Evolutionary conservation across 768 basidiomycete species (phyloP), one percentile per base, ranked within the genome.

Genomic region (Lactarius sanguifluus): DNA sequence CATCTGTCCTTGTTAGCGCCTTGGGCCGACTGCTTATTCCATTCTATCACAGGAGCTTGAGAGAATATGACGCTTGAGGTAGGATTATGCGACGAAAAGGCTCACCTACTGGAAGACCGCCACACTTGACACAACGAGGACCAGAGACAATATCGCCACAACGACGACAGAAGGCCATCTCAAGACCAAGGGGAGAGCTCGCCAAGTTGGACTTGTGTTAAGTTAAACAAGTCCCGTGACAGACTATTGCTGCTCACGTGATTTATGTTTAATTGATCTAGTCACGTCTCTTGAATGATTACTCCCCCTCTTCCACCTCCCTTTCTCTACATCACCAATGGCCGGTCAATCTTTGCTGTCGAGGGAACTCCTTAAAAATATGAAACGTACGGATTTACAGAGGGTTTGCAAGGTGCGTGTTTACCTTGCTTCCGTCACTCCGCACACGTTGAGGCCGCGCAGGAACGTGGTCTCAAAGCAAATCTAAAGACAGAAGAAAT

Each of bases 141-240:
- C 85, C 85, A 41, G 80, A 73, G 38, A 93, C 91, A 65, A 94
- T 92, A 69, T 93, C 89, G 64, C 92, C 92, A 73, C 92, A 94
- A 74, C 90, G 82, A 66, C 90, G 83, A 79, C 92, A 94, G 73
- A 94, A 94, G 28, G 89, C 89, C 92, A 94, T 94, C 1, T 38
- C 30, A 25, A 54, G 50, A 52, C 23, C 13, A 7, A 52, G 25
- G 30, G 5, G 40, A 10, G 58, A 66, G 43, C 65, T 69, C 65
- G 62, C 65, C 62, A 67, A 32, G n/a, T 23, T 47, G 41, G n/a
- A n/a, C 10, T 32, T 32, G 6, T 8, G n/a, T n/a, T n/a, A 34
- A 36, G 10, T 13, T 52, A 12, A 12, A 52, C 45, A 23, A 50
- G 6, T 12, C 45, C n/a, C 45, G 45, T 47, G 23, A n/a, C 12